Evolutionary conservation across 2,329 filamentous ascomycete species (phyloP).

Genomic region (Epichloe gansuensis): DNA sequence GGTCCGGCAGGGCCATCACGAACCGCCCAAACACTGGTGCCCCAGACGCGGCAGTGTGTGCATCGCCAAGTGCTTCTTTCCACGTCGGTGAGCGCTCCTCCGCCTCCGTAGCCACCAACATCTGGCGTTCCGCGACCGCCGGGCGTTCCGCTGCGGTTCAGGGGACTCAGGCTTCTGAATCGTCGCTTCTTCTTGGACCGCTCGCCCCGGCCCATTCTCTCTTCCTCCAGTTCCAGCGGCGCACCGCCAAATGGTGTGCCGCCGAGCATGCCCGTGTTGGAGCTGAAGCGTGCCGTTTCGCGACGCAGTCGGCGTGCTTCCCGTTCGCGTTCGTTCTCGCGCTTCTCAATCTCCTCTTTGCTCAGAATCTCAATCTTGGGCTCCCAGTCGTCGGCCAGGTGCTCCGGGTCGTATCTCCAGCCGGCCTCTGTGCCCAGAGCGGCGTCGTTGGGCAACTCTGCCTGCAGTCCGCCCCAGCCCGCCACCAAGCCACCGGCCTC

Average conservation of each 20-base stretch:
- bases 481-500: slow-evolving; percentile 81
- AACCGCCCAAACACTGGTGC: slow-evolving; percentile 86
- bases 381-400: slow-evolving; percentile 74
- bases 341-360: slow-evolving; percentile 95
- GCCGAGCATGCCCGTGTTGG: slow-evolving; percentile 68
- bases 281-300: slow-evolving; percentile 87
- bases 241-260: slow-evolving; percentile 50
- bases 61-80: slow-evolving; percentile 83
- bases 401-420: slow-evolving; percentile 91
- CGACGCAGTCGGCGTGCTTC: slow-evolving; percentile 76
- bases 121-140: slow-evolving; percentile 72
- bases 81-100: slow-evolving; percentile 56
- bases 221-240: slow-evolving; percentile 50
- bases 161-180: slow-evolving; percentile 77
- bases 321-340: slow-evolving; percentile 85
- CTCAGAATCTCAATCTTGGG: slow-evolving; percentile 70
- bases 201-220: slow-evolving; percentile 83
- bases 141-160: slow-evolving; percentile 50
- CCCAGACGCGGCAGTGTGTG: slow-evolving; percentile 76
- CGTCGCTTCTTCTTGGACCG: slow-evolving; percentile 90
- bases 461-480: slow-evolving; percentile 46
- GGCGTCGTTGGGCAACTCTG: slow-evolving; percentile 79
- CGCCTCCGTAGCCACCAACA: slow-evolving; percentile 59
- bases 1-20: slow-evolving; percentile 78
- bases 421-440: slow-evolving; percentile 73